Percentiles rank a stretch among this genome's conserved stretches.
Conservation (phyloP, 192 early-diverging fungal species). For the Podila minutissima region DNA sequence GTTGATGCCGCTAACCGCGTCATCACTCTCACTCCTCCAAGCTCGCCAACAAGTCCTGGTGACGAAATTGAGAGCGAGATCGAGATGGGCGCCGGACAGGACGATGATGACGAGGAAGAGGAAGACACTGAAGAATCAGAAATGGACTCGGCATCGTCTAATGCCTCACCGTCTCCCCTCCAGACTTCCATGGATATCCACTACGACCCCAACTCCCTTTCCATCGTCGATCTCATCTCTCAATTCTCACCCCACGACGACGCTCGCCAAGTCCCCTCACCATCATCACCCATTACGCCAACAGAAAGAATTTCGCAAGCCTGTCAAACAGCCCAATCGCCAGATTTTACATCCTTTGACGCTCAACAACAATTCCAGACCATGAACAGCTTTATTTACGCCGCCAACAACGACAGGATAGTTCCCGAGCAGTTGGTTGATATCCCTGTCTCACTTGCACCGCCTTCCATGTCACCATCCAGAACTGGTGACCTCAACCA, state of each 20-base stretch:
- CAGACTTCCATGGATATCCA: constrained; percentile 47
- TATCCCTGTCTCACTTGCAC: constrained; percentile 29
- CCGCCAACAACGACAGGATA: constrained; percentile 30
- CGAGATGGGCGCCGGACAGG: constrained; percentile 41
- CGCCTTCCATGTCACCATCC: constrained; percentile 14
- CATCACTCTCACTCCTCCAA: constrained; percentile 47
- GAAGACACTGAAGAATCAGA: constrained; percentile 38
- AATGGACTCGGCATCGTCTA: constrained; percentile 42
- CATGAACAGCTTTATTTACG: constrained; percentile 47
- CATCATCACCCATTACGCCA: constrained; percentile 36
- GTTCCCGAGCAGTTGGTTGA: constrained; percentile 42
- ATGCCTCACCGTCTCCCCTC: constrained; percentile 38
- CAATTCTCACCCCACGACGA: constrained; percentile 44
- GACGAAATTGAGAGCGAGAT: constrained; percentile 46
- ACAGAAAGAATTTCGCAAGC: constrained; percentile 24
- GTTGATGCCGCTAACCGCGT: constrained; percentile 13
- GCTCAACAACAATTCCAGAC: constrained; percentile 36
- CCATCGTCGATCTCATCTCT: constrained; percentile 42
- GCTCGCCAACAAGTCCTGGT: constrained; percentile 33
- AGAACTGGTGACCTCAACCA: constrained; percentile 10
- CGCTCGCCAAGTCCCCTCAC: constrained; percentile 42
- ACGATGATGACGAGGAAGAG: constrained; percentile 31
- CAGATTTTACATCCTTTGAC: constrained; percentile 29
- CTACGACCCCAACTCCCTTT: constrained; percentile 38
- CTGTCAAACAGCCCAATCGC: constrained; percentile 27